Evolutionary conservation across 2,329 filamentous ascomycete genomes (phyloP).

Genomic region (Fusarium ramigenum): DNA sequence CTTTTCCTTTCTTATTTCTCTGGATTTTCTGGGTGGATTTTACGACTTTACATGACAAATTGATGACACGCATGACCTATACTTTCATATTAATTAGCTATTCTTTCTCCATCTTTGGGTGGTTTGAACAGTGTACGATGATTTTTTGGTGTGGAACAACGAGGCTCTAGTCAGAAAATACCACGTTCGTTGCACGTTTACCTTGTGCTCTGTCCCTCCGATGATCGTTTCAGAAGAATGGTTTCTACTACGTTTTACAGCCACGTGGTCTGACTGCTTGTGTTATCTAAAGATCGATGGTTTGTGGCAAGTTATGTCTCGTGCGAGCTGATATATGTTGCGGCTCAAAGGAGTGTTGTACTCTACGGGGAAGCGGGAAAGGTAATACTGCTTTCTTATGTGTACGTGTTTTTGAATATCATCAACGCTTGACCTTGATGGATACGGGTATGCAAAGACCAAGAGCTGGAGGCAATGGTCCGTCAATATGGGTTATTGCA

Average conservation of each 20-base stretch:
- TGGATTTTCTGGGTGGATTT: background rate
- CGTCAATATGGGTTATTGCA: background rate
- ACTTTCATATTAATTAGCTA: background rate
- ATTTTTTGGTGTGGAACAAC: background rate
- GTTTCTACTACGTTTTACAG: constrained; percentile 20
- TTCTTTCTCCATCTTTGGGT: background rate
- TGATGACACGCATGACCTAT: constrained; percentile 15
- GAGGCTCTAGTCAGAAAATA: constrained; percentile 21
- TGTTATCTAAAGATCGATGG: background rate
- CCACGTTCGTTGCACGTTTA: constrained; percentile 22
- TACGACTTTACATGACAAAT: constrained; percentile 19
- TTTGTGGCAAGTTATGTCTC: background rate
- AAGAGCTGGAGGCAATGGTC: background rate
- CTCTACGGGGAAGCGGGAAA: background rate
- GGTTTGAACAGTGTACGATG: constrained; percentile 3
- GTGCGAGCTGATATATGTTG: background rate
- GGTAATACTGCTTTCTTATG: background rate
- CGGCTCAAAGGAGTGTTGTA: background rate
- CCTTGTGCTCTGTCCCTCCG: constrained; percentile 11
- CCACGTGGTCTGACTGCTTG: constrained; percentile 12
- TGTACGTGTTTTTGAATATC: background rate
- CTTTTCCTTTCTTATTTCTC: background rate
- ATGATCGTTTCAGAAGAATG: constrained; percentile 8
- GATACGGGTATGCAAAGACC: background rate
- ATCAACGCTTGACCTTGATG: background rate